Evolutionary conservation across 108 stramenopile genomes (phyloP), one percentile per base, ranked within the genome.

Genomic region (Bacterosira constricta): DNA sequence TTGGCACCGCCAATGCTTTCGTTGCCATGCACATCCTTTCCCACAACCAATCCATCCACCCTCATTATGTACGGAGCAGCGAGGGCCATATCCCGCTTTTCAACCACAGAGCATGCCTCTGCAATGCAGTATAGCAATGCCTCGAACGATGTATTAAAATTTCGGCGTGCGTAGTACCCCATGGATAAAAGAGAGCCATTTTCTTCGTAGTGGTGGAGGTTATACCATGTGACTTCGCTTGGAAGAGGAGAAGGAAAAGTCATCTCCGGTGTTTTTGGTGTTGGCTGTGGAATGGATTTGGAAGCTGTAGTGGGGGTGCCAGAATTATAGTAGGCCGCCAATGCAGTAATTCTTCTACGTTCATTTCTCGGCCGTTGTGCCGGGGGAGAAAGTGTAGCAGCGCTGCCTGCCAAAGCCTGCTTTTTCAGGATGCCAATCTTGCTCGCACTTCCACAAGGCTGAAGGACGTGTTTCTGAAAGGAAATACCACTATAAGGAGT

Each of bases 111-210:
- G 7, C 69, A 72, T 21, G 85, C 86, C 53, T 87, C 84, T 0
- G 75, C 79, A 34, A 94, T 66, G 71, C 93, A 94, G 35, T 86
- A 71, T 5, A 86, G 44, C 23, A 95, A 50, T 27, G 74, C 86
- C 11, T 82, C 72, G 30, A 95, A 63, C 1, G 90, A 89, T 9
- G 71, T 77, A 50, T 95, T 88, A 63, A 91, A 95, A 73, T 90
- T 90, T 39, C 93, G 85, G 61, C 79, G 63, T n/a, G 85, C 84
- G 46, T 80, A 80, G 41, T 80, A 80, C 7, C 79, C 79, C 32
- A 80, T 68, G 37, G 79, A 80, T 17, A 80, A 58, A 18, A 71
- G 8, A 6, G 79, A 80, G 17, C 79, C 79, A 39, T 68, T 80
- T 50, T 80, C 79, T 63, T 80, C 79, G 35, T 80, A 80, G 49